Conservation (phyloP, 139 green algal genomes). For the Mesotaenium endlicherianum region DNA sequence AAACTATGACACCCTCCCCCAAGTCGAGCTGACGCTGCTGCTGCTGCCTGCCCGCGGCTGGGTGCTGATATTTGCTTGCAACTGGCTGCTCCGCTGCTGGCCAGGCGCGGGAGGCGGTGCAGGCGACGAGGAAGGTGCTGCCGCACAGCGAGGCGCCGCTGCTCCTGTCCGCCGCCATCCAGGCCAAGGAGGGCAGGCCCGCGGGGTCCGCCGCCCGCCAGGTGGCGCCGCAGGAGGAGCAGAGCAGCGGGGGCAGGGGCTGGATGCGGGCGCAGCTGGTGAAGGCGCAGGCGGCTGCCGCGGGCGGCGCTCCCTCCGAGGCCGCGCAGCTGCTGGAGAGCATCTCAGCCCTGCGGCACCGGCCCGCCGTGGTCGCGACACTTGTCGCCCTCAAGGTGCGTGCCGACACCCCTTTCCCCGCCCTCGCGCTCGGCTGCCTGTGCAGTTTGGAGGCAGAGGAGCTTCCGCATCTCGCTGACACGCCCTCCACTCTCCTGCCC, state of each 20-base stretch:
- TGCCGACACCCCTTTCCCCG: background rate
- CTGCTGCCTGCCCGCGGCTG: background rate
- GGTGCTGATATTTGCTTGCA: background rate
- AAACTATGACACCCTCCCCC: background rate
- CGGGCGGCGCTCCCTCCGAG: background rate
- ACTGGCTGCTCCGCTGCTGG: background rate
- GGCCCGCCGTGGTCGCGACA: slow-evolving; percentile 24
- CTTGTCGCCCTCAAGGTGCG: slow-evolving; percentile 37
- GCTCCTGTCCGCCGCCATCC: slow-evolving; percentile 68
- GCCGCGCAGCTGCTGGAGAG: slow-evolving; percentile 20
- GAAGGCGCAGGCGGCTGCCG: slow-evolving; percentile 23
- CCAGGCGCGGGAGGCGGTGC: background rate
- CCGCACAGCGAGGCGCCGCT: background rate
- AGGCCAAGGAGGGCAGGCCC: slow-evolving; percentile 48
- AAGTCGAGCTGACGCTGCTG: background rate
- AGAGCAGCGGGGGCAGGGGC: background rate
- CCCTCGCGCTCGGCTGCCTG: background rate
- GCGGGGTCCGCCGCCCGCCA: background rate
- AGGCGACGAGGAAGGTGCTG: too few species aligned
- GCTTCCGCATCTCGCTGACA: background rate
- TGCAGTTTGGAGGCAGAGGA: too few species aligned
- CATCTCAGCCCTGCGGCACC: slow-evolving; percentile 4
- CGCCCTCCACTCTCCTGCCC: background rate
- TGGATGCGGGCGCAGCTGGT: slow-evolving; percentile 4
- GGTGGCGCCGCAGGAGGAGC: background rate